Base-by-base conservation (phyloP, 2,329 filamentous ascomycete species). In the Verticillium isaacii region DNA sequence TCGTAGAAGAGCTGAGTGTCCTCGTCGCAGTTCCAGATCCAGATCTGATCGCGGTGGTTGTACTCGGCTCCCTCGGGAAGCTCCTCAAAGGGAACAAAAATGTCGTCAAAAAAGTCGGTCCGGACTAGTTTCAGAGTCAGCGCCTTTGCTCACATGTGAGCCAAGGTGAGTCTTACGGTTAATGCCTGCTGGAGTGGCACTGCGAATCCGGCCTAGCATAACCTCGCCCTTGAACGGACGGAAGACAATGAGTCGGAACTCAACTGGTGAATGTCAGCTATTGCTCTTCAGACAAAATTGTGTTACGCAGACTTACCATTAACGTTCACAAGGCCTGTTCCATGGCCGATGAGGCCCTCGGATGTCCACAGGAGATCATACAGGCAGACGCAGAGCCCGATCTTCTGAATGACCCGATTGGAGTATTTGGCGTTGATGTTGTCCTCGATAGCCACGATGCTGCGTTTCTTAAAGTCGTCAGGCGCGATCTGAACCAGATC, bases 401-500 rank as follows among this genome's bases (percentile, higher is more conserved):
- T 89, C 72, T 95, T 95, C 73, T 97, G 94, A 64, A 99, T 92
- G 25, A 93, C 90, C 77, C 94, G 95, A 78, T 99, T 97, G 63
- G 94, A 88, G 76, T 97, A 99, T 78, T 99, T 99, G 66, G 88
- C 84, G 74, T 99, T 98, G 78, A 99, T 95, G 70, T 95, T 95
- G 78, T 99, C 93, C 77, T 97, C 93, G 66, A 99, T 92, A 1
- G 93, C 92, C 65, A 93, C 85, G 36, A 87, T 85, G 71, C 91
- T 96, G 64, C 87, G 83, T 75, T 95, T 95, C 64, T 88, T 85
- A 72, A 98, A 97, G 73, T 97, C 91, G 70, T 92, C 86, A 1
- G 95, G 95, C 36, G 86, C 84, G 77, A 99, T 96, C 77, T 96
- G 92, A 68, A 99, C 92, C 68, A 99, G 84, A 80, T 99, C 95